Conservation (phyloP, 2,329 filamentous ascomycete species). For the Aureobasidium sp. region DNA sequence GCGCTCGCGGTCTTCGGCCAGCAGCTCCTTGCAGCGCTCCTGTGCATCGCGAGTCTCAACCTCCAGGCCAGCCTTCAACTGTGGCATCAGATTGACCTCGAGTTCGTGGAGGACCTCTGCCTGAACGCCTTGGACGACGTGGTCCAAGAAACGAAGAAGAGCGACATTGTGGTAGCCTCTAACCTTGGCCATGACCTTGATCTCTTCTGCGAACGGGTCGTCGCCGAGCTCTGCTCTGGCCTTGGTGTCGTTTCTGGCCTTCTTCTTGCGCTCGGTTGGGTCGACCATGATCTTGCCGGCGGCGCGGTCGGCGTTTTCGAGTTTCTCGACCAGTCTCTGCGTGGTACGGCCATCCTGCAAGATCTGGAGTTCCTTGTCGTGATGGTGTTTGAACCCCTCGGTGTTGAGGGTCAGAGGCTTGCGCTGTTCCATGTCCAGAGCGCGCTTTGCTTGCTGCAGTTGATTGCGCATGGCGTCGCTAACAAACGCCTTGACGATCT, state of each 20-base stretch:
- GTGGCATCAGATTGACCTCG: constrained; percentile 4
- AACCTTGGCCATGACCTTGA: constrained; percentile 57
- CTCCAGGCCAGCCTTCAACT: constrained; percentile 22
- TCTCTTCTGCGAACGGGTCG: constrained; percentile 54
- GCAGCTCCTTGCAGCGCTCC: constrained; percentile 23
- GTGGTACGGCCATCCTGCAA: constrained; percentile 26
- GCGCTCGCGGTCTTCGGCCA: constrained; percentile 30
- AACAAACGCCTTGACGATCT: constrained; percentile 26
- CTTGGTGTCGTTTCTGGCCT: constrained; percentile 24
- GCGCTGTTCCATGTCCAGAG: constrained; percentile 28
- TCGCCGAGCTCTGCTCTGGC: constrained; percentile 39
- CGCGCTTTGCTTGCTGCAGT: constrained; percentile 21
- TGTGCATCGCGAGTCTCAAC: constrained; percentile 15
- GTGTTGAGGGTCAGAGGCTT: constrained; percentile 32
- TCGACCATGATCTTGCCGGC: constrained; percentile 19
- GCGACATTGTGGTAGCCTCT: constrained; percentile 65
- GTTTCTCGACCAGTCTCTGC: constrained; percentile 25
- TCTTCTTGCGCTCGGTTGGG: constrained; percentile 27
- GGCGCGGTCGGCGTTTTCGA: constrained; percentile 20
- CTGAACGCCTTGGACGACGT: constrained; percentile 34
- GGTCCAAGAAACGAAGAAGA: constrained; percentile 56
- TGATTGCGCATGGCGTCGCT: constrained; percentile 25
- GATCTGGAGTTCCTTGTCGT: constrained; percentile 17
- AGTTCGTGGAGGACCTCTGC: constrained; percentile 28
- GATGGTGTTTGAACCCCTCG: constrained; percentile 21